A percentile compares a stretch with the other conserved stretches of the same genome.
Conservation (phyloP, 2,329 filamentous ascomycete species). For the Exophiala sp. region DNA sequence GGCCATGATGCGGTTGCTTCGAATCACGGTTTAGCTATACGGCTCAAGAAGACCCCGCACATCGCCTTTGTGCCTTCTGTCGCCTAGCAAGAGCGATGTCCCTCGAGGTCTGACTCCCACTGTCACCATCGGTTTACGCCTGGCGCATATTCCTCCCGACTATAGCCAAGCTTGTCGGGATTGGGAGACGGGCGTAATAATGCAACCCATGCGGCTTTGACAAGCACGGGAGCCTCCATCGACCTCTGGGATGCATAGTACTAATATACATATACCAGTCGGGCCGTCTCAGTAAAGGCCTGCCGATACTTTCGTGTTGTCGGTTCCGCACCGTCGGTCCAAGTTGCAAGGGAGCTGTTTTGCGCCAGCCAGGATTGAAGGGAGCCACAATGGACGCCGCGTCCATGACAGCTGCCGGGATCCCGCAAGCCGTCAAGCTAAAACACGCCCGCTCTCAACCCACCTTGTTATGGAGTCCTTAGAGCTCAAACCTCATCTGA, state of each 20-base stretch:
- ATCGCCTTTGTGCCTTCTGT: no score
- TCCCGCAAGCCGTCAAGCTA: constrained; percentile 23
- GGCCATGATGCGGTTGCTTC: not conserved
- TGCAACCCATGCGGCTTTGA: no score
- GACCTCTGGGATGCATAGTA: no score
- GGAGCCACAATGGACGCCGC: constrained; percentile 17
- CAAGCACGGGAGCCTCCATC: no score
- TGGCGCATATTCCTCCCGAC: no score
- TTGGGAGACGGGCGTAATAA: no score
- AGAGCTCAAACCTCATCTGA: constrained; percentile 4
- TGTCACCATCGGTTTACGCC: no score
- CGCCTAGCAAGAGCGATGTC: no score
- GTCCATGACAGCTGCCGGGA: constrained; percentile 19
- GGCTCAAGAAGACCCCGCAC: constrained; percentile 4
- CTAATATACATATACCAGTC: no score
- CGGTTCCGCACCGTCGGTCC: constrained; percentile 15
- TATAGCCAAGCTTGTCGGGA: not conserved
- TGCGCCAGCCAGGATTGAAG: constrained; percentile 8
- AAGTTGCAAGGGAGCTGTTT: constrained; percentile 6
- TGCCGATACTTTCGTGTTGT: not conserved
- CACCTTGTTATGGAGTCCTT: constrained; percentile 9
- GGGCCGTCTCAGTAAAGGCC: not conserved
- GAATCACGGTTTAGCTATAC: no score
- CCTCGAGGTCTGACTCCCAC: no score
- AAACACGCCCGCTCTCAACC: constrained; percentile 8